These are phyloP conservation scores for Hypoxylon intermedium DNA, from an alignment of 495 filamentous ascomycete species.

Conservation along the genomic window DNA sequence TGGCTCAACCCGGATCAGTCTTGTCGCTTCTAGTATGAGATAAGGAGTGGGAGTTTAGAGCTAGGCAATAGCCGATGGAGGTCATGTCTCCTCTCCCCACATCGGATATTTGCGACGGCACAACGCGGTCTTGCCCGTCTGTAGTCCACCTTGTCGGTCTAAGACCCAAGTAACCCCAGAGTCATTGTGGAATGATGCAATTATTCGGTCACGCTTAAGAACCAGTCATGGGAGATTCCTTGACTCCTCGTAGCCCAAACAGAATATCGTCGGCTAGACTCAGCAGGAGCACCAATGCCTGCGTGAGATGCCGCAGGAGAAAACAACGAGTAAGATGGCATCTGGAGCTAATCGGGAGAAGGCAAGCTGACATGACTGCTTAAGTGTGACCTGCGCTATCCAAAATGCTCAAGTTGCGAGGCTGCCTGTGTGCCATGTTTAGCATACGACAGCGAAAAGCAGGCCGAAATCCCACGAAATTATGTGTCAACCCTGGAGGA, in stretches of 20 bases:
- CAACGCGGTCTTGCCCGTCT: too few relatives aligned
- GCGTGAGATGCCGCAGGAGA: conserved; percentile 21
- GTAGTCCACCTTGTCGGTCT: too few relatives aligned
- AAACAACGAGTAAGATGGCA: conserved; percentile 17
- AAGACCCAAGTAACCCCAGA: too few relatives aligned
- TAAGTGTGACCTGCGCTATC: conserved; percentile 38
- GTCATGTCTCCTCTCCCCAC: too few relatives aligned
- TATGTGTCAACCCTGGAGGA: conserved; percentile 39
- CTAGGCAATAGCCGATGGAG: too few relatives aligned
- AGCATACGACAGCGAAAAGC: conserved; percentile 38
- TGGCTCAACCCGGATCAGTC: too few relatives aligned
- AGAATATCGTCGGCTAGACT: conserved; percentile 17
- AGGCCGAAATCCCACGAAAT: conserved; percentile 39
- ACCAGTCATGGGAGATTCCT: conserved; percentile 16
- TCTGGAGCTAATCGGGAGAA: not conserved
- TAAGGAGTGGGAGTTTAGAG: too few relatives aligned
- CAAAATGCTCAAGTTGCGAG: conserved; percentile 40
- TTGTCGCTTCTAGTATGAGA: too few relatives aligned
- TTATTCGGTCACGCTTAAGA: not conserved
- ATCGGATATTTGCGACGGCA: too few relatives aligned
- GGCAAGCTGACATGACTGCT: not conserved
- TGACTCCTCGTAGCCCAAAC: conserved; percentile 15
- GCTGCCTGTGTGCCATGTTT: conserved; percentile 33
- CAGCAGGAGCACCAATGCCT: conserved; percentile 26
- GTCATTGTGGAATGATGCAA: too few relatives aligned